Base-by-base conservation (phyloP, 2,329 filamentous ascomycete genomes). In the Colletotrichum aenigma region DNA sequence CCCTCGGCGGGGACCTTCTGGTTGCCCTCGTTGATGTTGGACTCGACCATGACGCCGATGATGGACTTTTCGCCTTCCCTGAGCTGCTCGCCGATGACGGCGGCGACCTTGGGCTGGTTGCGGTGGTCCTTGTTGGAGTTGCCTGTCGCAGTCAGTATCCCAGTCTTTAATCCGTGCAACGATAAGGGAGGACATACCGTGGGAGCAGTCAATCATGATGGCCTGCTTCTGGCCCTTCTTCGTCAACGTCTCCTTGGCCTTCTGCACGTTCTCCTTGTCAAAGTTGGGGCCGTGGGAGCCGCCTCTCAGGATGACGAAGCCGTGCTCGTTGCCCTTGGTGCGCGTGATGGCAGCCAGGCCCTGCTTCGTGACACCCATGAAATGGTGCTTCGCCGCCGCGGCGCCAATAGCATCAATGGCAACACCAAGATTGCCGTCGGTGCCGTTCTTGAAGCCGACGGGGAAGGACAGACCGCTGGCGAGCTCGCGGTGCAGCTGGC, bases 381-480 rank as follows among this genome's bases (percentile, higher is more conserved):
- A 99, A 89, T 98, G 96, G 86, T 99, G 97, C 85, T 91, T 93
- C n/a, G 94, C 90, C 74, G 93, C 93, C 2, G 94, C 94, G 34
- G 95, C 93, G 75, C 96, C 97, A 83, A 98, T 98, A 38, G 97
- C 97, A 84, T 99, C 97, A 81, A 98, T 97, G 24, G 96, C 96
- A 24, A 98, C 96, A 32, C 92, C 93, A 72, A 99, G 88, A 80
- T 94, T 95, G 56, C 97, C 97, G 82, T 99, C 97, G 28, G 97
- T 99, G 77, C 97, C 97, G 86, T 99, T 99, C 92, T 99, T 99
- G 94, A 98, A 99, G 75, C 97, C 97, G 79, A 99, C 96, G 26
- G 97, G 97, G 93, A 98, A 98, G 74, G 95, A 98, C 70, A 98
- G 91, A 80, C 97, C 97, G 32, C 95, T 97, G 7, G 97, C 97